These are phyloP conservation scores for Mycena crocata DNA, from an alignment of 768 basidiomycete genomes.

Conservation along the genomic window DNA sequence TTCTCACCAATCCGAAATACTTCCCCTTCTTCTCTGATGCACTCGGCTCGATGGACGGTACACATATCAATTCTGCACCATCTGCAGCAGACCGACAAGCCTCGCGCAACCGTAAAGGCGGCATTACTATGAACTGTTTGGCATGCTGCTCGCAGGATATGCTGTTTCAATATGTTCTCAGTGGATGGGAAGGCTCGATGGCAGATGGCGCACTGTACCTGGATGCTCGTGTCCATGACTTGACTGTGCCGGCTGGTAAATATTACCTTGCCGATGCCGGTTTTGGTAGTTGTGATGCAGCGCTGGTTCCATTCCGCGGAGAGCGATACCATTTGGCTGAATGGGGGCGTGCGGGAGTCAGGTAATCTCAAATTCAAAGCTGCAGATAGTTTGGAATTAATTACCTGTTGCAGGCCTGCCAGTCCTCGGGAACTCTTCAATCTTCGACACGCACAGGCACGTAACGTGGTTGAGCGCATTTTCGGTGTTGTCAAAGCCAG, in stretches of 20 bases:
- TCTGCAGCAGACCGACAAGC: constrained; percentile 26
- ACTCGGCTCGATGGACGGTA: constrained; percentile 49
- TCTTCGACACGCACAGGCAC: constrained; percentile 46
- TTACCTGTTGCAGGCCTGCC: constrained; percentile 38
- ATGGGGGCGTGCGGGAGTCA: constrained; percentile 30
- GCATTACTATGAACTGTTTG: constrained; percentile 41
- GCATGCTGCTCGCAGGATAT: constrained; percentile 39
- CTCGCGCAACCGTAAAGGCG: constrained; percentile 39
- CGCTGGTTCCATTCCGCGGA: constrained; percentile 39
- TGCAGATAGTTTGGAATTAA: neutral
- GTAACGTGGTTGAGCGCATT: constrained; percentile 53
- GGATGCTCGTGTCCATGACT: constrained; percentile 29
- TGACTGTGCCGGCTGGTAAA: constrained; percentile 20
- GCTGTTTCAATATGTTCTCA: constrained; percentile 38
- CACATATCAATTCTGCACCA: constrained; percentile 40
- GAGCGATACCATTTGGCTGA: constrained; percentile 41
- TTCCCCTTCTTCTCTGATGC: constrained; percentile 47
- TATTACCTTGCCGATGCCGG: constrained; percentile 35
- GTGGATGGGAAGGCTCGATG: constrained; percentile 40
- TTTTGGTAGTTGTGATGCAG: constrained; percentile 26
- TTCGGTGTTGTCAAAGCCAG: constrained; percentile 39
- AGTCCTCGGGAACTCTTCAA: constrained; percentile 50
- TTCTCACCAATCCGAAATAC: constrained; percentile 43
- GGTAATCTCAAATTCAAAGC: neutral
- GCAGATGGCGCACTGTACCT: constrained; percentile 30